Evolutionary conservation across 2,329 filamentous ascomycete genomes (phyloP).

Genomic region (Fusarium sp.): DNA sequence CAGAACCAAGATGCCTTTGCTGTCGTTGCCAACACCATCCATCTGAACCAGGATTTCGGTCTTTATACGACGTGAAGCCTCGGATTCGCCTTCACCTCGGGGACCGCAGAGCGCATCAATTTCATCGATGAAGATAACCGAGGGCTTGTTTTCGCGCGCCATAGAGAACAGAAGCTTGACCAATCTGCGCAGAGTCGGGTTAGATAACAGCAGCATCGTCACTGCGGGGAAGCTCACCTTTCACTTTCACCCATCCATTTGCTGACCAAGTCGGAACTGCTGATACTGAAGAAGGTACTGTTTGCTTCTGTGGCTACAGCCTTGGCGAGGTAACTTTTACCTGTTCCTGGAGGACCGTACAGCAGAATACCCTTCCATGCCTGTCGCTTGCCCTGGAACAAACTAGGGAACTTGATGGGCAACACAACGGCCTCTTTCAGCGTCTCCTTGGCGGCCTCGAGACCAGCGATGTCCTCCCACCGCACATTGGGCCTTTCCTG

Average conservation of each 20-base stretch:
- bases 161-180: conserved; percentile 98
- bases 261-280: conserved; percentile 95
- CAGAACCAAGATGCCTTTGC: conserved; percentile 91
- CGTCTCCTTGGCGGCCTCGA: conserved; percentile 95
- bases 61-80: conserved; percentile 97
- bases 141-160: conserved; percentile 97
- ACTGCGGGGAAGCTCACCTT: conserved; percentile 67
- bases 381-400: conserved; percentile 95
- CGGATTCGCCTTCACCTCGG: conserved; percentile 93
- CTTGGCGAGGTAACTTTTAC: conserved; percentile 97
- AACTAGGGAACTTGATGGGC: conserved; percentile 97
- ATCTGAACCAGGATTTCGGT: conserved; percentile 98
- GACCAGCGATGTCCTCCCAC: conserved; percentile 97
- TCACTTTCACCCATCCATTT: conserved; percentile 99
- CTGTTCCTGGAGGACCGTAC: conserved; percentile 95
- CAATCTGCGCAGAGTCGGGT: conserved; percentile 67
- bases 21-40: conserved; percentile 98
- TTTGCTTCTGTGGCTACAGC: conserved; percentile 98
- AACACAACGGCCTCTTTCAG: conserved; percentile 97
- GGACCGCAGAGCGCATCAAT: conserved; percentile 97
- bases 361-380: conserved; percentile 98
- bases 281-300: conserved; percentile 99
- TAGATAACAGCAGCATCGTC: conserved; percentile 34
- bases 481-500: conserved; percentile 96
- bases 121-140: conserved; percentile 99